Evolutionary conservation across 2,329 filamentous ascomycete species (phyloP).

Genomic region (Fusarium sp.): DNA sequence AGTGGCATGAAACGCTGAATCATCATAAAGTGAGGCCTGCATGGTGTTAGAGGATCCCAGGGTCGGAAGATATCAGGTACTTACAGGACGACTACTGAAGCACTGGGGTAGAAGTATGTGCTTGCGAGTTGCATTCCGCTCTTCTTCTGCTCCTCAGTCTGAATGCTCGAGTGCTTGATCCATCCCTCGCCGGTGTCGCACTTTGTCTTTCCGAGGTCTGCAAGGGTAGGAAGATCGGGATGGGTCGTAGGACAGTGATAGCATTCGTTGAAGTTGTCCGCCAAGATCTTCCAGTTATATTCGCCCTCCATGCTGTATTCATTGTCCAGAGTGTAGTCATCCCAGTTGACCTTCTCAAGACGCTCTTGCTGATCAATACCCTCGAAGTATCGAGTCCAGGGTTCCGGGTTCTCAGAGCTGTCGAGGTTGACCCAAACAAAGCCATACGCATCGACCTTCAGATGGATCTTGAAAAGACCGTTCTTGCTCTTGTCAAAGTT

Average conservation of each 20-base stretch:
- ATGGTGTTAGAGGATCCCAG: not conserved
- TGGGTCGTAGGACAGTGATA: slow-evolving; percentile 36
- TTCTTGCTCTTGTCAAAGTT: slow-evolving; percentile 67
- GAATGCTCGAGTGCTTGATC: slow-evolving; percentile 27
- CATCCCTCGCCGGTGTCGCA: slow-evolving; percentile 21
- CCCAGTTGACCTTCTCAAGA: slow-evolving; percentile 54
- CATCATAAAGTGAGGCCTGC: slow-evolving; percentile 32
- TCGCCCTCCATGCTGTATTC: slow-evolving; percentile 63
- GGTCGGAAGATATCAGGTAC: not conserved
- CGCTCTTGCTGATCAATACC: slow-evolving; percentile 56
- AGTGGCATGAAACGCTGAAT: slow-evolving; percentile 27
- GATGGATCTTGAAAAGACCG: slow-evolving; percentile 64
- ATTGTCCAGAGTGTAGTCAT: slow-evolving; percentile 64
- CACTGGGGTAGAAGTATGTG: slow-evolving; percentile 33
- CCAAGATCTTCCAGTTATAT: slow-evolving; percentile 69
- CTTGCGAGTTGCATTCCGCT: slow-evolving; percentile 23
- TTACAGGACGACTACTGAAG: slow-evolving; percentile 30
- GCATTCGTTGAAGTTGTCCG: slow-evolving; percentile 71
- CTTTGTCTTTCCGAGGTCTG: slow-evolving; percentile 28
- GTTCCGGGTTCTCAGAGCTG: slow-evolving; percentile 54
- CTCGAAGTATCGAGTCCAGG: slow-evolving; percentile 63
- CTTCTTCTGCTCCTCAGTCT: slow-evolving; percentile 28
- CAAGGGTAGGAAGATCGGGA: slow-evolving; percentile 26
- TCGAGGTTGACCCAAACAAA: slow-evolving; percentile 71
- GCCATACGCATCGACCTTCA: slow-evolving; percentile 61